Evolutionary conservation across 768 basidiomycete species (phyloP), one percentile per base, ranked within the genome.

Genomic region (Tricholoma furcatifolium): DNA sequence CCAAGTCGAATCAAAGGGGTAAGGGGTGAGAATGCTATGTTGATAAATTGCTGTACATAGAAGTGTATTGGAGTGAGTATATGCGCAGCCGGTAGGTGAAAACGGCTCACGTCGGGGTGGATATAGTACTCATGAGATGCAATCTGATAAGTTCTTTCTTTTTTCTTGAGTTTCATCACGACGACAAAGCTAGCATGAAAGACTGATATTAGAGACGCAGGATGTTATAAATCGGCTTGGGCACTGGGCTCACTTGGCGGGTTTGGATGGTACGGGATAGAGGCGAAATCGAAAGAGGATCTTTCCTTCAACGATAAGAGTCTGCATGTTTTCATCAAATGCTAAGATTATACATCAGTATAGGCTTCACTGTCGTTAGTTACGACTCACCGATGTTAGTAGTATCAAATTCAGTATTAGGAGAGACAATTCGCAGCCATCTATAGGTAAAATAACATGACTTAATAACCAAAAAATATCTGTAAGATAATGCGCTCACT

Each of bases 391-490:
- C 72, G 51, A 81, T 70, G 49, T 63, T 72, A 6, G 68, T 62
- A 2, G 83, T 69, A 1, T 70, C 55, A 31, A 79, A 57, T 8
- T 75, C 64, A 20, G 79, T 71, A 20, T 64, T 57, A 0, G 84
- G 85, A 11, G 82, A 85, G 62, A 84, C 64, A 30, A 87, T 70
- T 45, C 85, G 80, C 63, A 84, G 84, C 82, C 83, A 87, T 59
- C 82, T 83, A 48, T 12, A 20, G 2, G 34, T 50, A 7, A 32
- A 27, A 36, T 36, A 7, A 7, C n/a, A 24, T 31, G 15, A 12
- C 47, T 5, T 14, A 17, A 11, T 1, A 18, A 18, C 3, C 17
- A 9, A 8, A 38, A 15, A 14, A 8, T 14, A n/a, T 35, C n/a
- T n/a, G n/a, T n/a, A n/a, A n/a, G n/a, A n/a, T n/a, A n/a, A n/a